Evolutionary conservation across 2,329 filamentous ascomycete species (phyloP), one percentile per base, ranked within the genome.

Genomic region (Aspergillus pseudoglaucus): DNA sequence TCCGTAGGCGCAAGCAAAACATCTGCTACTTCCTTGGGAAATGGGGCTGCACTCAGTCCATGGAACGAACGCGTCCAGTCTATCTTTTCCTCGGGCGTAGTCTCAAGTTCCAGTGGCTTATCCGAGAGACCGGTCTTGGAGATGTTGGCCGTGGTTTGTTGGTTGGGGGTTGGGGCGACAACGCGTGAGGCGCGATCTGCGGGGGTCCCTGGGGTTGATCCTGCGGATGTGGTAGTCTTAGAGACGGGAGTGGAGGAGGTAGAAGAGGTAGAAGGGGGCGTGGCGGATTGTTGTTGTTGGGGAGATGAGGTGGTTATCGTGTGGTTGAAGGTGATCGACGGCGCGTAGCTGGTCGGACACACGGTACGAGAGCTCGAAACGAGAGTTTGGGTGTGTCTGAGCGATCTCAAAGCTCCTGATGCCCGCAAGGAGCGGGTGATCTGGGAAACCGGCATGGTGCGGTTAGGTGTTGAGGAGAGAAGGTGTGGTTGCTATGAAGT

Each of bases 51-150:
- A 32, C 84, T 85, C 15, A 95, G 80, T 10, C 88, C 88, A 67
- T 91, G 83, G 74, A 85, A 95, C 12, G 88, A 94, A 43, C 79
- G 82, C 17, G 85, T 82, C 90, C 90, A 95, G 76, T 95, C 85
- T 46, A 87, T 80, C 41, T 80, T 78, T 3, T 68, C 68, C 38
- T 63, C 63, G 10, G 50, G 47, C 6, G 53, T 53, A 25, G 45
- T 41, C 6, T 63, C 55, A 23, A 66, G 58, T 45, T 66, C 62
- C 20, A 64, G 57, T 5, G 68, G 65, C 35, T 61, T 59, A 53
- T 70, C 66, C 8, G 53, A 50, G 18, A 70, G 60, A 2, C 68
- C 69, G 42, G 62, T 68, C 51, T 70, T 65, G 48, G 61, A 62
- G 58, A 71, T 64, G 56, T 66, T 65, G 44, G 64, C 55, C 27